Conservation (phyloP, 2,329 filamentous ascomycete species). For the Xylariaceae sp. region DNA sequence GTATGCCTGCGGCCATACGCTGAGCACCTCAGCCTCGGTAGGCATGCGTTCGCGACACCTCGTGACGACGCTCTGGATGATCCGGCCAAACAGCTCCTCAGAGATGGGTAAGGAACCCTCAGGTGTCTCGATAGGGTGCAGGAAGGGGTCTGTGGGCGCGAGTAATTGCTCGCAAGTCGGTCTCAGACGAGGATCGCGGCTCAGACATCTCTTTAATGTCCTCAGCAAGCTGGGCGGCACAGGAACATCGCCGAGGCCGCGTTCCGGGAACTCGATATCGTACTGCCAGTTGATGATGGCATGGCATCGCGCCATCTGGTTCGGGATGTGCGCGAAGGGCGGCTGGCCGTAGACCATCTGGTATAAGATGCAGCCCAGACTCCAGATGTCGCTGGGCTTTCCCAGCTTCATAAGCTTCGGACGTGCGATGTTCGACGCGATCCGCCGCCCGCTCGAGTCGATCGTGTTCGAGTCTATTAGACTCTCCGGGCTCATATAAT, state of each 20-base stretch:
- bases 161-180: conserved; percentile 61
- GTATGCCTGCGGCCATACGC: conserved; percentile 56
- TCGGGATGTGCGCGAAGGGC: conserved; percentile 87
- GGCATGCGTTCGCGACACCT: conserved; percentile 55
- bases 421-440: conserved; percentile 35
- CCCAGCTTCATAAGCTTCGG: conserved; percentile 88
- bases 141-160: conserved; percentile 53
- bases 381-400: conserved; percentile 95
- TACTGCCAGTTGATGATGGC: conserved; percentile 78
- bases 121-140: conserved; percentile 55
- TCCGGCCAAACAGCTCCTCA: conserved; percentile 56
- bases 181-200: conserved; percentile 56
- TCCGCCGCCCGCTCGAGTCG: conserved; percentile 37
- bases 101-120: conserved; percentile 54
- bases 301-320: conserved; percentile 79
- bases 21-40: conserved; percentile 51
- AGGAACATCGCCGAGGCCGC: conserved; percentile 59
- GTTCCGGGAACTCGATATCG: conserved; percentile 64
- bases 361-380: conserved; percentile 90
- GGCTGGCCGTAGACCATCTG: conserved; percentile 98
- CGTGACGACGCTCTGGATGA: conserved; percentile 58
- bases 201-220: conserved; percentile 59
- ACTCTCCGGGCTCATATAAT: conserved; percentile 97
- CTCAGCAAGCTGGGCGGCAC: conserved; percentile 56
- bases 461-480: conserved; percentile 73